phyloP scores from a whole-genome alignment of 2,329 filamentous ascomycete genomes.

The Aspergillus oerlinghausenensis region DNA sequence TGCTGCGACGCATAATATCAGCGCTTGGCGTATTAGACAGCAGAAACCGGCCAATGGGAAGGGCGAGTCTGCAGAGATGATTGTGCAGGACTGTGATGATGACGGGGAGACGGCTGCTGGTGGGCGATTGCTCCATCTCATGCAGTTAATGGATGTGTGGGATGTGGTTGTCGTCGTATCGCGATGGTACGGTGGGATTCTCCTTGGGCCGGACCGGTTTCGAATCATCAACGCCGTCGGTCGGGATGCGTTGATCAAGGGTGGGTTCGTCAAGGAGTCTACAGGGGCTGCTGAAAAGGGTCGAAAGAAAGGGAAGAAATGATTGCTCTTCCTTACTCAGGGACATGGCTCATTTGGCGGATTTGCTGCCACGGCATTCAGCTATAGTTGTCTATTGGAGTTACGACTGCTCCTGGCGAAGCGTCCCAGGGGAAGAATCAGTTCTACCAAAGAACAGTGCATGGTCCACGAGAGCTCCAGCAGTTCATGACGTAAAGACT shows the following conservation, averaged over 20 bases:
- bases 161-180: conserved; percentile 89
- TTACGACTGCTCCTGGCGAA: not conserved
- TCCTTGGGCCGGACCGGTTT: conserved; percentile 84
- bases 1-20: conserved; percentile 92
- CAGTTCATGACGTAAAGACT: not conserved
- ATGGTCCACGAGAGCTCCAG: not conserved
- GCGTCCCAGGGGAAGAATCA: not conserved
- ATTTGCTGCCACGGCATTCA: not conserved
- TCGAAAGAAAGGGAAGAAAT: conserved; percentile 50
- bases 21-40: conserved; percentile 76
- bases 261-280: conserved; percentile 61
- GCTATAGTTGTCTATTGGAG: not conserved
- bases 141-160: conserved; percentile 95
- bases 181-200: conserved; percentile 90
- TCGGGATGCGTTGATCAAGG: conserved; percentile 75
- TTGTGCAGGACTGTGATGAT: conserved; percentile 88
- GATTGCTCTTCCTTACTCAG: conserved; percentile 4
- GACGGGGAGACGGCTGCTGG: conserved; percentile 94
- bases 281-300: conserved; percentile 43
- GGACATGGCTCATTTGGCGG: not conserved
- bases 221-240: conserved; percentile 83
- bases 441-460: not conserved
- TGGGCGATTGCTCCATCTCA: conserved; percentile 74
- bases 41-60: conserved; percentile 11
- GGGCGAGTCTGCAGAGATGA: conserved; percentile 42